Evolutionary conservation across 768 basidiomycete species (phyloP).

Genomic region (Asterophora parasitica): DNA sequence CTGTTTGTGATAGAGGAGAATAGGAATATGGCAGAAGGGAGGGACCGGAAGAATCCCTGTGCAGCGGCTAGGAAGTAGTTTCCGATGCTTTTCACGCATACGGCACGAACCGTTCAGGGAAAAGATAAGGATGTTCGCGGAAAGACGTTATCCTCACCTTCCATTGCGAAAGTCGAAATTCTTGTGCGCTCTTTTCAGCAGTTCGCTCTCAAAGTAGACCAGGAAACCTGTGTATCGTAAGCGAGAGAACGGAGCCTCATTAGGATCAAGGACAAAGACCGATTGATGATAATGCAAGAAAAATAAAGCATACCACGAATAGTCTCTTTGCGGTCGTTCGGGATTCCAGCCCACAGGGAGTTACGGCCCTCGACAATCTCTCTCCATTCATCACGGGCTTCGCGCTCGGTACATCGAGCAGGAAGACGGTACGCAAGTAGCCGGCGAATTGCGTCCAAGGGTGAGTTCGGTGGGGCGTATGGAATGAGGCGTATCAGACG

Average conservation of each 20-base stretch:
- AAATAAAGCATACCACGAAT: conserved; percentile 59
- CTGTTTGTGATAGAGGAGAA: conserved; percentile 90
- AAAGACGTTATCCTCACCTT: conserved; percentile 39
- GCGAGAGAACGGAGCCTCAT: neutral
- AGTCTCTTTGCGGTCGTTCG: conserved; percentile 85
- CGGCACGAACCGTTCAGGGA: neutral
- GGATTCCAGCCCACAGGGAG: conserved; percentile 78
- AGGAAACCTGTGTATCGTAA: conserved; percentile 64
- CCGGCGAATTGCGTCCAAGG: conserved; percentile 66
- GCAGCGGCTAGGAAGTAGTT: conserved; percentile 92
- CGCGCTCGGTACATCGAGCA: conserved; percentile 56
- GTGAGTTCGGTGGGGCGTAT: conserved; percentile 48
- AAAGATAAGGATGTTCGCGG: no score
- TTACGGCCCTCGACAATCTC: conserved; percentile 88
- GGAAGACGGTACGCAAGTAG: conserved; percentile 82
- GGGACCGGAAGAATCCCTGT: conserved; percentile 84
- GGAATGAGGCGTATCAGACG: conserved; percentile 87
- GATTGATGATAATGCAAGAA: neutral
- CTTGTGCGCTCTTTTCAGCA: conserved; percentile 87
- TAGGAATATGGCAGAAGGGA: conserved; percentile 91
- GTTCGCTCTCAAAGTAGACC: conserved; percentile 86
- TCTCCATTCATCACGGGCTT: conserved; percentile 87
- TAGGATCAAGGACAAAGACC: neutral
- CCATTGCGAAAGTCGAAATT: conserved; percentile 93
- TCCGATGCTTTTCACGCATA: conserved; percentile 52